These are phyloP conservation scores for Artemisia tridentata DNA, from an alignment of 129 eudicot genomes.

Conservation along the genomic window DNA sequence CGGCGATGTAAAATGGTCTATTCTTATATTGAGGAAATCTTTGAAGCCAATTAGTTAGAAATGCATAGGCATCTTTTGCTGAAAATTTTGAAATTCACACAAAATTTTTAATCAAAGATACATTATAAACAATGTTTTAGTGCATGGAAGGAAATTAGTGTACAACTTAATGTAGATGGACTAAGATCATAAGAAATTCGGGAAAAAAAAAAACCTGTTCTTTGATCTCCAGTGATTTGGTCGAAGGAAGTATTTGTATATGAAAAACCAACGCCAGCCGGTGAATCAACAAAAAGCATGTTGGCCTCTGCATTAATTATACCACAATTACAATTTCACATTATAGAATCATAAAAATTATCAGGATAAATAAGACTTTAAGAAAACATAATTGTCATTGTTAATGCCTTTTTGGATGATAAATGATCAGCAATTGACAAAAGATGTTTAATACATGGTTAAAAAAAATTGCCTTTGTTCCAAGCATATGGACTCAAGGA, in stretches of 20 bases:
- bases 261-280: constrained; percentile 81
- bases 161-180: no score
- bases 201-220: constrained; percentile 48
- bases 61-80: constrained; percentile 61
- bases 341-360: not conserved
- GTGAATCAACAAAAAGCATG: constrained; percentile 70
- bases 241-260: constrained; percentile 64
- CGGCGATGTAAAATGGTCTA: constrained; percentile 64
- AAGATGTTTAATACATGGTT: not conserved
- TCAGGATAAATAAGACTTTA: no score
- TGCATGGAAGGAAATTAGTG: no score
- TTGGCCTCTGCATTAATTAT: constrained; percentile 54
- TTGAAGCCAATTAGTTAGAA: constrained; percentile 55
- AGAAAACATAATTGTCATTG: no score
- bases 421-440: not conserved
- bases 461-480: constrained; percentile 53
- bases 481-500: constrained; percentile 57
- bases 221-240: constrained; percentile 50
- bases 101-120: not conserved
- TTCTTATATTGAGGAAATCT: constrained; percentile 69
- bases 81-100: constrained; percentile 6
- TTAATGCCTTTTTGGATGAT: not conserved
- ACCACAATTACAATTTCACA: not conserved
- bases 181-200: not conserved
- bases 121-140: not conserved